phyloP scores from a whole-genome alignment of 1,284 basidiomycete genomes.

The Grifola frondosa region DNA sequence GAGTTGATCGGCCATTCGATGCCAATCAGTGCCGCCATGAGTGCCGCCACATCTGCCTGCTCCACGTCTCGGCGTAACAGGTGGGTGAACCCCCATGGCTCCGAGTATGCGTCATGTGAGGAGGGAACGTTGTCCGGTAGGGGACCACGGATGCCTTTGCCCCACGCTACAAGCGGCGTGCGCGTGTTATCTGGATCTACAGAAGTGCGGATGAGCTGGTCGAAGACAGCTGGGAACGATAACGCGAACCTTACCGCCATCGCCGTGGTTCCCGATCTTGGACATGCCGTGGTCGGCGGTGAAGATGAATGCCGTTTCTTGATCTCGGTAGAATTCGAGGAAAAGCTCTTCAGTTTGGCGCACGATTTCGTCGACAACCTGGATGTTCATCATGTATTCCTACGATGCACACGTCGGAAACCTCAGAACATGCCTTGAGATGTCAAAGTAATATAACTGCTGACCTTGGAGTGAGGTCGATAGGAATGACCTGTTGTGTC shows the following conservation, averaged over 20 bases:
- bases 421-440: not conserved
- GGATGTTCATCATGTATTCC: slow-evolving; percentile 88
- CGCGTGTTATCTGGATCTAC: slow-evolving; percentile 86
- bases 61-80: slow-evolving; percentile 73
- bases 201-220: not conserved
- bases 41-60: slow-evolving; percentile 81
- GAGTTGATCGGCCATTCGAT: slow-evolving; percentile 75
- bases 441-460: not conserved
- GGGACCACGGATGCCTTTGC: slow-evolving; percentile 71
- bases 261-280: slow-evolving; percentile 86
- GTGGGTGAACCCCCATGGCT: slow-evolving; percentile 57
- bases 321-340: slow-evolving; percentile 63
- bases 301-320: slow-evolving; percentile 79
- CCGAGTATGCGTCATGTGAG: slow-evolving; percentile 71
- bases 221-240: not conserved
- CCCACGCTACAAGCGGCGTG: slow-evolving; percentile 86
- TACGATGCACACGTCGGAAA: slow-evolving; percentile 24
- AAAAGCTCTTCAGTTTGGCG: slow-evolving; percentile 65
- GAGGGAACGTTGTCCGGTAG: slow-evolving; percentile 51
- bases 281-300: slow-evolving; percentile 94
- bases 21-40: slow-evolving; percentile 78
- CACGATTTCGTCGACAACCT: slow-evolving; percentile 80
- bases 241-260: slow-evolving; percentile 58
- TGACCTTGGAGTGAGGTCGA: slow-evolving; percentile 76
- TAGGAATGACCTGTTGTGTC: slow-evolving; percentile 91